phyloP scores from a whole-genome alignment of 352 stramenopile genomes.

The Ophiocytium majus region DNA sequence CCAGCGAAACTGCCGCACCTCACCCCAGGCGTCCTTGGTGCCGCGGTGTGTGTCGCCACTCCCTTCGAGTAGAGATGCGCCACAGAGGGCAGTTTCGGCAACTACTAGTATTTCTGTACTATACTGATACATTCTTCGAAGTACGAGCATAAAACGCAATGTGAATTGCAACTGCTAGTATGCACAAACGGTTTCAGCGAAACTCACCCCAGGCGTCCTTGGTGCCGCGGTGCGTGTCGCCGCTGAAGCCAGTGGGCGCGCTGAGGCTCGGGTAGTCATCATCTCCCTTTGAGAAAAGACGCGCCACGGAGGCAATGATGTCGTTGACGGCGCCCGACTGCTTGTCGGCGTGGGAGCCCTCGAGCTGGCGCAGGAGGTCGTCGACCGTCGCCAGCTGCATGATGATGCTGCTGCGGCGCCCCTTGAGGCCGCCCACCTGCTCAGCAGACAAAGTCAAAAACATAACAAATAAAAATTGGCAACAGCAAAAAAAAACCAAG shows the following conservation, averaged over 20 bases:
- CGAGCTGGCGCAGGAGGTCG: conserved; percentile 39
- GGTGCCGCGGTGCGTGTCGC: conserved; percentile 21
- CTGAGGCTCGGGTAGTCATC: conserved; percentile 49
- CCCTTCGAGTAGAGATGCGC: conserved; percentile 30
- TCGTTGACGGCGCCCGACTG: conserved; percentile 46
- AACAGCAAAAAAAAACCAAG: conserved; percentile 16
- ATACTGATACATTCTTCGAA: background rate
- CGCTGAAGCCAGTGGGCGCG: conserved; percentile 47
- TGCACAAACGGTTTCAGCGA: background rate
- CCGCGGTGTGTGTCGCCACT: conserved; percentile 24
- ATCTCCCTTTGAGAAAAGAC: conserved; percentile 40
- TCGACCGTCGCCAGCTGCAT: conserved; percentile 49
- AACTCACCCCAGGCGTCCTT: conserved; percentile 20
- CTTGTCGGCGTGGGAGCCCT: conserved; percentile 21
- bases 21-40: conserved; percentile 13
- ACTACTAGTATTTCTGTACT: background rate
- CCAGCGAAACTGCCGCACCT: too few species aligned
- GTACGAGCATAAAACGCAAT: background rate
- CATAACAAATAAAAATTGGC: background rate
- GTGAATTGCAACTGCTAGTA: background rate
- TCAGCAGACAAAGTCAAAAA: too few species aligned
- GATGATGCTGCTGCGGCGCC: background rate
- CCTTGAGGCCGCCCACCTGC: background rate
- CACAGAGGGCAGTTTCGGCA: background rate
- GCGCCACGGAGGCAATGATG: conserved; percentile 29